Conservation (phyloP, 495 filamentous ascomycete species). For the Podospora pseudopauciseta region DNA sequence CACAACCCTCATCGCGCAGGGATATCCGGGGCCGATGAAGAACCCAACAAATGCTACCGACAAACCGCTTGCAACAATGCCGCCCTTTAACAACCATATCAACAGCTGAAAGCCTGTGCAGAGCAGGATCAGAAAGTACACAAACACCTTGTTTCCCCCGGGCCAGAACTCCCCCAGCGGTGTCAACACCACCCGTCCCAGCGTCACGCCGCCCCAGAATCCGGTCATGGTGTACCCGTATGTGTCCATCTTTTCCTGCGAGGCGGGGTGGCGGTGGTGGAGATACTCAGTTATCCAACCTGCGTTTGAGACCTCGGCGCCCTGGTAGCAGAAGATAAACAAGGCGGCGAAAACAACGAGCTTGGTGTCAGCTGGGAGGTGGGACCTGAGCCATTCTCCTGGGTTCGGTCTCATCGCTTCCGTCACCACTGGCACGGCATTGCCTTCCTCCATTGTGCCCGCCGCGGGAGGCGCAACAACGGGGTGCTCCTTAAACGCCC, state of each 20-base stretch:
- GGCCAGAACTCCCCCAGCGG: slow-evolving; percentile 55
- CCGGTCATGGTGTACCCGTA: slow-evolving; percentile 81
- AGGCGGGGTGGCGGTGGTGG: slow-evolving; percentile 54
- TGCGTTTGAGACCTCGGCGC: slow-evolving; percentile 72
- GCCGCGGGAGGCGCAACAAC: background rate
- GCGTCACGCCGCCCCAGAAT: slow-evolving; percentile 78
- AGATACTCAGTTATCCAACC: slow-evolving; percentile 82
- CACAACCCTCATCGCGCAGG: slow-evolving; percentile 66
- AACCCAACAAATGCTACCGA: slow-evolving; percentile 69
- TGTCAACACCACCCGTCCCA: slow-evolving; percentile 66
- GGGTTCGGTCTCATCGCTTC: background rate
- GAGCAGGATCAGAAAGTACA: slow-evolving; percentile 56
- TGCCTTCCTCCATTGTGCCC: slow-evolving; percentile 23
- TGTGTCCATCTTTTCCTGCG: slow-evolving; percentile 54
- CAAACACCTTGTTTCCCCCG: slow-evolving; percentile 64
- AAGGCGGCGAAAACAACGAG: slow-evolving; percentile 65
- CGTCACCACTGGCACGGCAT: background rate
- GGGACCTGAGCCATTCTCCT: background rate
- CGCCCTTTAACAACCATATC: slow-evolving; percentile 66
- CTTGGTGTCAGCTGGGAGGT: slow-evolving; percentile 40
- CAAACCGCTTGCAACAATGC: slow-evolving; percentile 66
- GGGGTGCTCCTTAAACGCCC: slow-evolving; percentile 56
- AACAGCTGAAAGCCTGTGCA: slow-evolving; percentile 64
- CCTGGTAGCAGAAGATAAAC: slow-evolving; percentile 81
- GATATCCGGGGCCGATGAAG: slow-evolving; percentile 73